A percentile compares a stretch with the other conserved stretches of the same genome.
phyloP scores from a whole-genome alignment of 495 filamentous ascomycete species.

The Emericellopsis terricola region DNA sequence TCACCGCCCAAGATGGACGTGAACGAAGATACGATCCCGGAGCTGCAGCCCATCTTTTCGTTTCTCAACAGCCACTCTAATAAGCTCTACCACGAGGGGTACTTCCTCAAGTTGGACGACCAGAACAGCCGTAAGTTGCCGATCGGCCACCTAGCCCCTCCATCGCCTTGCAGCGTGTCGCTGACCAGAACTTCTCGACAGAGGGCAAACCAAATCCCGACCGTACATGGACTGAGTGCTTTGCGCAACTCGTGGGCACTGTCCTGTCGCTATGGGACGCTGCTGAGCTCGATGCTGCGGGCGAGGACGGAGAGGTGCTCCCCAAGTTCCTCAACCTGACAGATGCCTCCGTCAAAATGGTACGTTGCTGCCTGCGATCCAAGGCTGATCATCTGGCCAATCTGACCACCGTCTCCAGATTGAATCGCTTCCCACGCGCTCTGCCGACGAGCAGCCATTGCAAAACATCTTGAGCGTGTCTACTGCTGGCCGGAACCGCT shows the following conservation, averaged over 20 bases:
- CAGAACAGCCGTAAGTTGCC: conserved; percentile 59
- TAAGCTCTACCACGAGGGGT: conserved; percentile 94
- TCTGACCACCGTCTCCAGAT: too few relatives aligned
- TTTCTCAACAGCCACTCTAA: conserved; percentile 90
- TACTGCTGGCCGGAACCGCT: conserved; percentile 88
- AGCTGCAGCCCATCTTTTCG: conserved; percentile 85
- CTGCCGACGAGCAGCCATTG: conserved; percentile 52
- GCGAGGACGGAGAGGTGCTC: conserved; percentile 64
- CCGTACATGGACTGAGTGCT: conserved; percentile 90
- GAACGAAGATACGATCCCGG: conserved; percentile 66
- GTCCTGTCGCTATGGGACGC: conserved; percentile 95
- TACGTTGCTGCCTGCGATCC: conserved; percentile 18
- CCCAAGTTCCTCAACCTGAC: conserved; percentile 95
- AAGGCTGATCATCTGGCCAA: not conserved
- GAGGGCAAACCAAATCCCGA: conserved; percentile 75
- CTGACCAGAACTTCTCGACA: too few relatives aligned
- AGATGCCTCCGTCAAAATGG: conserved; percentile 95
- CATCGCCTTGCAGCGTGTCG: not conserved
- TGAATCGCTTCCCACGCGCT: conserved; percentile 71
- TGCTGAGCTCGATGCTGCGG: conserved; percentile 75
- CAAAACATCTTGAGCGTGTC: conserved; percentile 92
- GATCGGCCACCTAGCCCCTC: too few relatives aligned
- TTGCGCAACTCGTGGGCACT: conserved; percentile 89
- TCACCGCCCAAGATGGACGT: conserved; percentile 80
- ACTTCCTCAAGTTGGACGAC: conserved; percentile 91